Evolutionary conservation across 2,329 filamentous ascomycete species (phyloP).

Genomic region (Fusarium hostae): DNA sequence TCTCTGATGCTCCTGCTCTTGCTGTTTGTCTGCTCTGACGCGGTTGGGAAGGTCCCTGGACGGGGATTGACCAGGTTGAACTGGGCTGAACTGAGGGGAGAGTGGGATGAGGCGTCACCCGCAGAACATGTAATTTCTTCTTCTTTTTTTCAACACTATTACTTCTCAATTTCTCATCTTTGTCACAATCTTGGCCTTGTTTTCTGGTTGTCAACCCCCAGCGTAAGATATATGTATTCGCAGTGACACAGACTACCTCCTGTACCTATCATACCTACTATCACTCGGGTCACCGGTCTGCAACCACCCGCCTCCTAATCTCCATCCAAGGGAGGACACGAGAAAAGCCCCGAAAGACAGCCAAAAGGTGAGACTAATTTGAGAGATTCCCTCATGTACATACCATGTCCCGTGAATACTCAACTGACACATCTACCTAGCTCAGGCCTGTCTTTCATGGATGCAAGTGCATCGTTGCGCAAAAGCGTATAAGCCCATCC

Average conservation of each 20-base stretch:
- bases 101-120: conserved; percentile 25
- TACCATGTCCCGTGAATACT: background rate
- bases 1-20: conserved; percentile 1
- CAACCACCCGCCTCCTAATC: conserved; percentile 10
- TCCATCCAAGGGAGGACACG: conserved; percentile 9
- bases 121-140: conserved; percentile 16
- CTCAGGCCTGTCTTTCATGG: conserved; percentile 39
- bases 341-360: conserved; percentile 28
- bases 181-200: background rate
- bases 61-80: background rate
- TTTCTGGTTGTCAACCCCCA: conserved; percentile 1
- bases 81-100: background rate
- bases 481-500: conserved; percentile 21
- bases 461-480: conserved; percentile 39
- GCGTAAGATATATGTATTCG: background rate
- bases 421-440: conserved; percentile 19
- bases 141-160: conserved; percentile 9
- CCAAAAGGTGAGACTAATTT: conserved; percentile 16
- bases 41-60: background rate
- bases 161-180: conserved; percentile 19
- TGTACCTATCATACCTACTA: background rate
- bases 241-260: conserved; percentile 12
- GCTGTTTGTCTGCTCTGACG: background rate
- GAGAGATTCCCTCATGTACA: background rate
- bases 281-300: conserved; percentile 15